phyloP scores from a whole-genome alignment of 2,329 filamentous ascomycete species.

The Decorospora gaudefroyi region DNA sequence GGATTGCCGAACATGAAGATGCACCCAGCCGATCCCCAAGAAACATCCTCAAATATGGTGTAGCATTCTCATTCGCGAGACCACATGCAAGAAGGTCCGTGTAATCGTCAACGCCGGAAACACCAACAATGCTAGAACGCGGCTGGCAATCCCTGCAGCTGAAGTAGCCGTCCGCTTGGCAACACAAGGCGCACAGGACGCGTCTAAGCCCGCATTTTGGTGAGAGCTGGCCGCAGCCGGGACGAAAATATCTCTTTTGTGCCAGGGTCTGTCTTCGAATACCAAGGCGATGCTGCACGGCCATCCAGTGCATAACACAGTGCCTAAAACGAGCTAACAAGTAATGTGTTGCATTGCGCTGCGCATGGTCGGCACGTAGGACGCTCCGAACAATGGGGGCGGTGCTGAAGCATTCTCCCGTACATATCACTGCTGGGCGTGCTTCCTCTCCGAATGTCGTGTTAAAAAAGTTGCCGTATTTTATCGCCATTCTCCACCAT shows the following conservation, averaged over 20 bases:
- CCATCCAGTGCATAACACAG: slow-evolving; percentile 10
- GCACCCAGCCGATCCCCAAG: neutral
- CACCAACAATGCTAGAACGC: slow-evolving; percentile 7
- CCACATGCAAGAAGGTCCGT: neutral
- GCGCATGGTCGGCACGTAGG: slow-evolving; percentile 19
- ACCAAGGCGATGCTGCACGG: slow-evolving; percentile 12
- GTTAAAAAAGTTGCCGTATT: neutral
- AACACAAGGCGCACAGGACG: slow-evolving; percentile 7
- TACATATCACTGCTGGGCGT: slow-evolving; percentile 15
- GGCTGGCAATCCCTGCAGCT: slow-evolving; percentile 16
- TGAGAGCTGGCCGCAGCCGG: slow-evolving; percentile 21
- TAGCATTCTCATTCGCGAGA: neutral
- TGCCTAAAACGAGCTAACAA: slow-evolving; percentile 6
- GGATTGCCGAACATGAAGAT: neutral
- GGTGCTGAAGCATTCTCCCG: slow-evolving; percentile 19
- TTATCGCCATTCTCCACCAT: slow-evolving; percentile 13
- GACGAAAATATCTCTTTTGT: slow-evolving; percentile 23
- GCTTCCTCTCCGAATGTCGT: slow-evolving; percentile 19
- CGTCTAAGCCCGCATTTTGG: slow-evolving; percentile 10
- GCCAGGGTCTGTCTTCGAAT: slow-evolving; percentile 6
- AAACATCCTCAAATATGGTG: neutral
- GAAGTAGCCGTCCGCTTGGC: slow-evolving; percentile 22
- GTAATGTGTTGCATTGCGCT: slow-evolving; percentile 7
- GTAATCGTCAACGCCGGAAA: slow-evolving; percentile 1
- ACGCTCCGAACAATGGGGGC: slow-evolving; percentile 22